Percentiles rank a stretch among this genome's conserved stretches.
These are phyloP conservation scores for Fraxinus baroniana DNA, from an alignment of 305 asterid species.

Conservation along the genomic window DNA sequence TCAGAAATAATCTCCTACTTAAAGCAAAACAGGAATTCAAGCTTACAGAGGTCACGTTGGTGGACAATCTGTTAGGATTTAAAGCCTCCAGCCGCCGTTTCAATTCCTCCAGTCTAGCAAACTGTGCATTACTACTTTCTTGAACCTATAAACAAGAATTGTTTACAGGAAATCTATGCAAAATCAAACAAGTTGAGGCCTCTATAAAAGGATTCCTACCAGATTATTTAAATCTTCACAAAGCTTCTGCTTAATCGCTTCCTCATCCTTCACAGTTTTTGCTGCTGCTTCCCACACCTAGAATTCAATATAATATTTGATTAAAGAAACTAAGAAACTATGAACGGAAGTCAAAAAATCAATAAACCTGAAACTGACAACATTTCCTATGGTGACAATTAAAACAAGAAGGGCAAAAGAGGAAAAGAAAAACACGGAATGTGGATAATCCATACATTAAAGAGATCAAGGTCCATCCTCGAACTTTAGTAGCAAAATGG, in stretches of 20 bases:
- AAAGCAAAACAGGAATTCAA: conserved; percentile 20
- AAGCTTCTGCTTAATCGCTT: conserved; percentile 73
- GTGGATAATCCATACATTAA: not conserved
- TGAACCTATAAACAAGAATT: conserved; percentile 54
- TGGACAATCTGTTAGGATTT: conserved; percentile 73
- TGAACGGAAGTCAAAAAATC: conserved; percentile 10
- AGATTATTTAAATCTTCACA: conserved; percentile 79
- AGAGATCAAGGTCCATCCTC: conserved; percentile 18
- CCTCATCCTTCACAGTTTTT: conserved; percentile 79
- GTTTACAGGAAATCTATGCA: conserved; percentile 9
- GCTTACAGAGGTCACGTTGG: conserved; percentile 49
- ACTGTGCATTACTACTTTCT: conserved; percentile 72
- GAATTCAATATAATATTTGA: conserved; percentile 20
- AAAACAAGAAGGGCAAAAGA: not conserved
- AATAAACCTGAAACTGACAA: not conserved
- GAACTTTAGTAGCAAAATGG: not conserved
- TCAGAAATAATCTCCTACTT: conserved; percentile 4
- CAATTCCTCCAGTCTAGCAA: conserved; percentile 83
- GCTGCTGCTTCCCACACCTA: conserved; percentile 93
- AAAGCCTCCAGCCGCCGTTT: conserved; percentile 84
- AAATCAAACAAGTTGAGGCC: conserved; percentile 8
- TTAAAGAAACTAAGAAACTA: conserved; percentile 12
- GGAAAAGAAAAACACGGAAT: not conserved
- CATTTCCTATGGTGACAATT: not conserved
- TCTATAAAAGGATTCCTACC: conserved; percentile 34